These are phyloP conservation scores for Boletus coccyginus DNA, from an alignment of 768 basidiomycete species.

Conservation along the genomic window DNA sequence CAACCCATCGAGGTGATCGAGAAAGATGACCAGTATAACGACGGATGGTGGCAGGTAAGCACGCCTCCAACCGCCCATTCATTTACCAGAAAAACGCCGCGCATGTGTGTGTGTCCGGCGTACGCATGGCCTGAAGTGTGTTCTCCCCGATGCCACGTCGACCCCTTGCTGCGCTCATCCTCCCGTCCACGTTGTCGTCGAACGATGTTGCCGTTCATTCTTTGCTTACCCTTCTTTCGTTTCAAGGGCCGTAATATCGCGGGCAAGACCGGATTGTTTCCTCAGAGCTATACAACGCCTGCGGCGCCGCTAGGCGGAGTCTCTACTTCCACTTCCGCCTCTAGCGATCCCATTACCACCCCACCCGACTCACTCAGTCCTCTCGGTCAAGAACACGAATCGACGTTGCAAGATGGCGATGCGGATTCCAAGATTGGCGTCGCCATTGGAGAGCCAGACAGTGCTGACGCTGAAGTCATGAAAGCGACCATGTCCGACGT, in stretches of 20 bases:
- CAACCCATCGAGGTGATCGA: conserved; percentile 89
- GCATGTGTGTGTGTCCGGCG: background rate
- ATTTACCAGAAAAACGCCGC: conserved; percentile 4
- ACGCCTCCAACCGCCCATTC: background rate
- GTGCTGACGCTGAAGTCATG: conserved; percentile 59
- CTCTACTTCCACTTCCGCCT: conserved; percentile 25
- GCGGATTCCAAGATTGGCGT: conserved; percentile 28
- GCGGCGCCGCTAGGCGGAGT: conserved; percentile 40
- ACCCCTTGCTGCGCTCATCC: conserved; percentile 2
- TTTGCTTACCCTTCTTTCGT: conserved; percentile 21
- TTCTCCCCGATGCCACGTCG: conserved; percentile 4
- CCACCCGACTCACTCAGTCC: conserved; percentile 37
- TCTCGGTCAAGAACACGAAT: conserved; percentile 47
- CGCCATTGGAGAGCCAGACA: conserved; percentile 21
- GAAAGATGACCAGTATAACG: conserved; percentile 87
- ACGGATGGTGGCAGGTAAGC: conserved; percentile 92
- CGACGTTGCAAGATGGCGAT: conserved; percentile 28
- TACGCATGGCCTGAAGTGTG: conserved; percentile 7
- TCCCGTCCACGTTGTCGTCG: conserved; percentile 16
- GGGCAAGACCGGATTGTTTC: conserved; percentile 89
- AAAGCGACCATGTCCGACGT: conserved; percentile 87
- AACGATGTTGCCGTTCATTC: conserved; percentile 25
- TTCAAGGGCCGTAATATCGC: conserved; percentile 75
- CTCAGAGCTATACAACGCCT: conserved; percentile 79
- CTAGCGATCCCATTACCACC: conserved; percentile 20